Base-by-base conservation (phyloP, 202 grass and related monocot genomes). In the Eragrostis tef region DNA sequence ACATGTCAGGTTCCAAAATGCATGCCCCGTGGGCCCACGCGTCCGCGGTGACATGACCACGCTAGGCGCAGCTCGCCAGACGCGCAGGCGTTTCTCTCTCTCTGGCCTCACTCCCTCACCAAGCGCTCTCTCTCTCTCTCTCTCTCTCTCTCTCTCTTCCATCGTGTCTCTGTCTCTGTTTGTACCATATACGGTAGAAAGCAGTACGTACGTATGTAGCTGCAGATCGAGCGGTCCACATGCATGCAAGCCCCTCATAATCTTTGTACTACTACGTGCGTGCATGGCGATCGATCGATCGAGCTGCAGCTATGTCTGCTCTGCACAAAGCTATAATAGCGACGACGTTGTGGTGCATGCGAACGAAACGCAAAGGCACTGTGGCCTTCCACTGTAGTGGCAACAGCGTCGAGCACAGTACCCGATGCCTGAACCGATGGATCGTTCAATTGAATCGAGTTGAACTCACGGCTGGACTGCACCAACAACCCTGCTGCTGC, bases 21-120 rank as follows among this genome's bases (percentile, higher is more conserved):
- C 65, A 77, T 71, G 85, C 14, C 11, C 6, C 14, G 51, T 43
- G 77, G 84, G 71, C n/a, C 84, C 84, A 50, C 11, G 39, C 43
- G 5, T 6, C 7, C 9, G 36, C 46, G 24, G 43, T 43, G 85
- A 87, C 71, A 75, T 87, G 85, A 87, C 85, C 81, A 82, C 65
- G 85, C 78, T 63, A 47, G 57, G 52, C 29, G n/a, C 49, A 74
- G 64, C 34, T 5, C 34, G 17, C 51, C 6, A 50, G 44, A 17
- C 34, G 2, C 75, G 26, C 27, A 51, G 62, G 12, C 61, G 27
- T 6, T 26, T 79, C 24, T 65, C 22, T 48, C 60, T 46, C 31
- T n/a, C n/a, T n/a, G n/a, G n/a, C n/a, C n/a, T n/a, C n/a, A n/a
- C n/a, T n/a, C n/a, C n/a, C n/a, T n/a, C n/a, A n/a, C n/a, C n/a